A percentile compares a stretch with the other conserved stretches of the same genome.
phyloP scores from a whole-genome alignment of 1,284 basidiomycete species.

The Exobasidium rhododendri region DNA sequence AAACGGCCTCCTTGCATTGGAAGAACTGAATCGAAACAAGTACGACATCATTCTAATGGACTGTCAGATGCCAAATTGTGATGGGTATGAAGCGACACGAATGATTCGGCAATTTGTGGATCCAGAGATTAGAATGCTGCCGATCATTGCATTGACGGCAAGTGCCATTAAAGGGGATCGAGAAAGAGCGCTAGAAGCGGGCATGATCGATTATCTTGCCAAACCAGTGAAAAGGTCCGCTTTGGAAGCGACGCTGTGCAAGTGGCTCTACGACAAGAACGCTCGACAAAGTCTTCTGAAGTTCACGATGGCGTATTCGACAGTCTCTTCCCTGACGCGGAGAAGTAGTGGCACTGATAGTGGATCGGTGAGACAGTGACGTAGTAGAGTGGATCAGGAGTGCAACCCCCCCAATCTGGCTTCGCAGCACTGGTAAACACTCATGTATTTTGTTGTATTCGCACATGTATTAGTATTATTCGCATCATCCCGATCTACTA shows the following conservation, averaged over 20 bases:
- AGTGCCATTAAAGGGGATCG: constrained; percentile 46
- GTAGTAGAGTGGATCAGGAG: too few species aligned
- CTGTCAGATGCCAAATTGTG: constrained; percentile 43
- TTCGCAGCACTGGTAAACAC: too few species aligned
- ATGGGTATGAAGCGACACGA: constrained; percentile 44
- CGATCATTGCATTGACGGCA: too few species aligned
- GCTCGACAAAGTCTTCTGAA: constrained; percentile 38
- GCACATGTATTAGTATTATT: too few species aligned
- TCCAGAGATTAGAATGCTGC: constrained; percentile 36
- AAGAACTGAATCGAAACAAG: constrained; percentile 29
- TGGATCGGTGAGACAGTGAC: too few species aligned
- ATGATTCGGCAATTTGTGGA: constrained; percentile 34
- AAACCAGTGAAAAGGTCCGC: constrained; percentile 44
- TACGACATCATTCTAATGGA: constrained; percentile 48
- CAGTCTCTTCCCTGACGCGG: too few species aligned
- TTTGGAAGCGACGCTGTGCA: constrained; percentile 38
- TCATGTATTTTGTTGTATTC: too few species aligned
- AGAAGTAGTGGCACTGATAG: too few species aligned
- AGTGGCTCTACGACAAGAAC: constrained; percentile 42
- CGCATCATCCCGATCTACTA: too few species aligned
- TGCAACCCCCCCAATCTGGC: too few species aligned
- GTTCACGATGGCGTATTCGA: constrained; percentile 25
- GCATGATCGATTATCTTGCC: too few species aligned
- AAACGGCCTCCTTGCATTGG: constrained; percentile 43
- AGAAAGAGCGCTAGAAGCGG: constrained; percentile 41